Evolutionary conservation across 2,329 filamentous ascomycete species (phyloP).

Genomic region (Capronia epimyces): DNA sequence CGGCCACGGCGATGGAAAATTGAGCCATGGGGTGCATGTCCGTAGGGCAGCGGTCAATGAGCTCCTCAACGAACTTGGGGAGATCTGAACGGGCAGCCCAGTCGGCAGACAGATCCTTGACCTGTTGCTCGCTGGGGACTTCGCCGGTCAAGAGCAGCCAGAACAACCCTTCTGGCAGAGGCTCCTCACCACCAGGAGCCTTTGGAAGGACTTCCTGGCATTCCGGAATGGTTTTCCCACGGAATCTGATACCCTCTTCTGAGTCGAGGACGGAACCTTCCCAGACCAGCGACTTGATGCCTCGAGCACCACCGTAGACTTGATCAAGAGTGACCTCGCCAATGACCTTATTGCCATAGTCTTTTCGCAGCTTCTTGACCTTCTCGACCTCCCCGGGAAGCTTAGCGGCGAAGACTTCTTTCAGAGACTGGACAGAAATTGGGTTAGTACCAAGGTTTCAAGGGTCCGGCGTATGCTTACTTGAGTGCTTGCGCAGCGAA

Average conservation of each 20-base stretch:
- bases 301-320: slow-evolving; percentile 97
- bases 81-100: slow-evolving; percentile 97
- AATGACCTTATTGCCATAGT: slow-evolving; percentile 88
- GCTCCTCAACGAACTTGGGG: slow-evolving; percentile 97
- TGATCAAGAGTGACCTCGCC: slow-evolving; percentile 99
- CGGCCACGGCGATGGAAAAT: slow-evolving; percentile 95
- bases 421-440: slow-evolving; percentile 66
- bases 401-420: slow-evolving; percentile 96
- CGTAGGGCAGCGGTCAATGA: slow-evolving; percentile 98
- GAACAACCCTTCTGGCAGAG: slow-evolving; percentile 98
- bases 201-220: slow-evolving; percentile 97
- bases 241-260: slow-evolving; percentile 98
- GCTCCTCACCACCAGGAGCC: slow-evolving; percentile 92
- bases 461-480: slow-evolving; percentile 84
- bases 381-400: slow-evolving; percentile 96
- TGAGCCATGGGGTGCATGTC: slow-evolving; percentile 99
- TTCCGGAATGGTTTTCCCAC: slow-evolving; percentile 98
- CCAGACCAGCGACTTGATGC: slow-evolving; percentile 98
- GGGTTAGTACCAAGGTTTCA: slow-evolving; percentile 53
- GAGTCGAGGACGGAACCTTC: slow-evolving; percentile 96
- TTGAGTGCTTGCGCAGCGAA: slow-evolving; percentile 80
- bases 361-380: slow-evolving; percentile 97
- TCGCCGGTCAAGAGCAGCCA: slow-evolving; percentile 98
- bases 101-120: slow-evolving; percentile 94
- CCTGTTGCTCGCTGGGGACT: slow-evolving; percentile 96